Evolutionary conservation across 2,329 filamentous ascomycete genomes (phyloP).

Genomic region (Fonsecaea erecta): DNA sequence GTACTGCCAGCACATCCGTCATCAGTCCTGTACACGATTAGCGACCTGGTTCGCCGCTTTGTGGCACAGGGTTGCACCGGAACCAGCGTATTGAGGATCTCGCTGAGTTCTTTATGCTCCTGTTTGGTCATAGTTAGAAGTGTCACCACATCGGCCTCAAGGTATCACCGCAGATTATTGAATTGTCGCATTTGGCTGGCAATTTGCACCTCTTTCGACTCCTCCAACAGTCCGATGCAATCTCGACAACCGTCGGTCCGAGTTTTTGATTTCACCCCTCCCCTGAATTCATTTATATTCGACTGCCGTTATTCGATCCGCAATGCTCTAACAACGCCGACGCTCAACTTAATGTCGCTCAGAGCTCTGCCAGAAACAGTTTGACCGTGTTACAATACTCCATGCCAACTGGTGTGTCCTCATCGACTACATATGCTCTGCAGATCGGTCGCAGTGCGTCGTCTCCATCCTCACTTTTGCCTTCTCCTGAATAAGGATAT

Average conservation of each 20-base stretch:
- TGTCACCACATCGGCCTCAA: neutral
- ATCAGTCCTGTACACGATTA: neutral
- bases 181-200: neutral
- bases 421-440: neutral
- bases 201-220: neutral
- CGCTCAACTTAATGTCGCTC: neutral
- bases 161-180: neutral
- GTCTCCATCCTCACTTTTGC: constrained; percentile 13
- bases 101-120: too few species aligned
- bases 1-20: neutral
- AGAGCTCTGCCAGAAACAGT: neutral
- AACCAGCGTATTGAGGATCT: neutral
- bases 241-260: neutral
- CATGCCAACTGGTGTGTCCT: neutral
- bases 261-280: neutral
- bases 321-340: neutral
- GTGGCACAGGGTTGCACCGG: neutral
- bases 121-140: neutral
- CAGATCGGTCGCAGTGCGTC: neutral
- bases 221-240: neutral
- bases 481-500: constrained; percentile 11
- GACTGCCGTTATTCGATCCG: neutral
- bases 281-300: neutral
- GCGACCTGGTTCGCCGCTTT: neutral
- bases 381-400: neutral